Conservation (phyloP, 1,284 basidiomycete species). For the Trichosporon ovoides region DNA sequence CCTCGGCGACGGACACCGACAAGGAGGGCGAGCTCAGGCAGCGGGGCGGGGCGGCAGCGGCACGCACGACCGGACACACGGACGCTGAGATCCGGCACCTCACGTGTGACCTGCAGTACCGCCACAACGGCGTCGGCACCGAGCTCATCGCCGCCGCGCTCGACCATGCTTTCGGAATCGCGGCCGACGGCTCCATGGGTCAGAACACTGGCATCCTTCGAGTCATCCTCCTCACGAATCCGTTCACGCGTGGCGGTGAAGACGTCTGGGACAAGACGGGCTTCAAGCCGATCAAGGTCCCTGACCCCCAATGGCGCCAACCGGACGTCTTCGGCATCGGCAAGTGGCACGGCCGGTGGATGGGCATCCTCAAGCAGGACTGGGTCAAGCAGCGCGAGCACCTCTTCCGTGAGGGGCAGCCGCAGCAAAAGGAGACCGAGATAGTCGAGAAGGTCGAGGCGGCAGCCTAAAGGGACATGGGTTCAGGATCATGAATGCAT, state of each 20-base stretch:
- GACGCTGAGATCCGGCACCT: conserved; percentile 69
- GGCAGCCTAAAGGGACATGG: background rate
- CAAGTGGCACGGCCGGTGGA: conserved; percentile 20
- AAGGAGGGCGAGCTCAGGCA: background rate
- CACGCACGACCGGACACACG: background rate
- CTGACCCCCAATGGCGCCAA: conserved; percentile 1
- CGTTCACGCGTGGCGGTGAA: conserved; percentile 51
- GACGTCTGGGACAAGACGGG: conserved; percentile 53
- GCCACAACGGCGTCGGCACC: conserved; percentile 57
- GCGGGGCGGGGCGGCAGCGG: conserved; percentile 23
- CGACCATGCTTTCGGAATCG: conserved; percentile 55
- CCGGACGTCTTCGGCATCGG: conserved; percentile 11
- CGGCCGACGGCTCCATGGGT: background rate
- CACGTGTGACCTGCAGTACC: conserved; percentile 62
- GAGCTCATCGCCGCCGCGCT: conserved; percentile 63
- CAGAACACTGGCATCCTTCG: conserved; percentile 23
- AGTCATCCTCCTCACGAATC: conserved; percentile 54
- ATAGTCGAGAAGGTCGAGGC: background rate
- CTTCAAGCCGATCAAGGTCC: conserved; percentile 47
- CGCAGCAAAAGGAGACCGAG: conserved; percentile 3
- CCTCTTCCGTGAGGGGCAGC: conserved; percentile 5
- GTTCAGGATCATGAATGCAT: background rate
- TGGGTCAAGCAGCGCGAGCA: background rate
- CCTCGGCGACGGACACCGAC: background rate
- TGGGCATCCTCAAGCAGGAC: conserved; percentile 12